These are phyloP conservation scores for Wickerhamiella bombiphila DNA, from an alignment of 805 yeast genomes.

Conservation along the genomic window DNA sequence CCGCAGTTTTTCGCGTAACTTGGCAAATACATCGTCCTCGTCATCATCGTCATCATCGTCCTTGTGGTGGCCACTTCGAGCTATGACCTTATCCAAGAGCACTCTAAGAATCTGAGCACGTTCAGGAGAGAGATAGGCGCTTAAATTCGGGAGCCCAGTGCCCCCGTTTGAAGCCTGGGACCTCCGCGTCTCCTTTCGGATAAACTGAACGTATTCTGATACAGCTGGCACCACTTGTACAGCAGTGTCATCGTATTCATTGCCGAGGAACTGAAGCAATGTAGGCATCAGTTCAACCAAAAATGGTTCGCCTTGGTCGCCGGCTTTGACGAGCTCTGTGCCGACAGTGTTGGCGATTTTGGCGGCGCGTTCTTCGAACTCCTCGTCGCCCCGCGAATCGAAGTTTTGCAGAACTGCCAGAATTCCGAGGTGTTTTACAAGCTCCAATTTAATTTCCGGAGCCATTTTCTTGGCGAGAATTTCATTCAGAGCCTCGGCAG, in stretches of 20 bases:
- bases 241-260: conserved; percentile 82
- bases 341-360: conserved; percentile 62
- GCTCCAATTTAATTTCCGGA: conserved; percentile 51
- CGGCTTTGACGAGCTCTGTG: conserved; percentile 41
- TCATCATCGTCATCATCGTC: conserved; percentile 39
- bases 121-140: conserved; percentile 15
- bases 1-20: conserved; percentile 59
- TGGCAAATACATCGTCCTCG: conserved; percentile 35
- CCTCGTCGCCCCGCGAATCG: conserved; percentile 30
- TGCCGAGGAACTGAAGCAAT: conserved; percentile 51
- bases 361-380: conserved; percentile 63
- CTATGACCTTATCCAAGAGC: conserved; percentile 51
- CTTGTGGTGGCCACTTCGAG: conserved; percentile 71
- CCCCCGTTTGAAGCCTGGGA: conserved; percentile 22
- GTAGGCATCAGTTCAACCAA: conserved; percentile 57
- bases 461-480: conserved; percentile 68
- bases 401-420: conserved; percentile 28
- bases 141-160: conserved; percentile 16
- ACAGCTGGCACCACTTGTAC: conserved; percentile 71
- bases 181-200: conserved; percentile 35
- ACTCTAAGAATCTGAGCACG: conserved; percentile 19
- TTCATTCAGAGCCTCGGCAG: conserved; percentile 43
- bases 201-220: conserved; percentile 52
- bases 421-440: conserved; percentile 54
- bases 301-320: conserved; percentile 27